phyloP scores from a whole-genome alignment of 139 green algal genomes.

The Desmodesmus armatus region DNA sequence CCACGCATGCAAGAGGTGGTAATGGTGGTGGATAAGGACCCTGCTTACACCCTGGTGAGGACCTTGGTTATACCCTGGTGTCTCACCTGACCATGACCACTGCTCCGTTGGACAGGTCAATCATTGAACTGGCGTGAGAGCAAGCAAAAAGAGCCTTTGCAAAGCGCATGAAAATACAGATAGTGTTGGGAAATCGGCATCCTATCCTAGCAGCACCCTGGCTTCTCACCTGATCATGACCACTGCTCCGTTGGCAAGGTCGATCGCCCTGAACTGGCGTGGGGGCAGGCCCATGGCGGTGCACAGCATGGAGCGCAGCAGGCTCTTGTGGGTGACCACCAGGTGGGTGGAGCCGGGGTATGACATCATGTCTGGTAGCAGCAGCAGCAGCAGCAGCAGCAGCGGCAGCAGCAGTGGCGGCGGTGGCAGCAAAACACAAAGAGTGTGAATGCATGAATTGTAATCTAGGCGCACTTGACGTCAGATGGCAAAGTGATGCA shows the following conservation, averaged over 20 bases:
- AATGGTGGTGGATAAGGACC: too few relatives aligned
- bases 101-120: too few relatives aligned
- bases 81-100: background rate
- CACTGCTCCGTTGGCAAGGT: slow-evolving; percentile 79
- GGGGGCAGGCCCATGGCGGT: slow-evolving; percentile 65
- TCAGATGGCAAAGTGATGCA: too few relatives aligned
- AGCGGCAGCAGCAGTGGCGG: background rate
- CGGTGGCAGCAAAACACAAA: background rate
- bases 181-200: background rate
- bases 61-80: too few relatives aligned
- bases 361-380: slow-evolving; percentile 30
- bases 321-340: slow-evolving; percentile 80
- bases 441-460: background rate
- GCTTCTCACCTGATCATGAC: slow-evolving; percentile 59
- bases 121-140: too few relatives aligned
- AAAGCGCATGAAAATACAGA: background rate
- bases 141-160: background rate
- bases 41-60: too few relatives aligned
- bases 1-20: too few relatives aligned
- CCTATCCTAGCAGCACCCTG: background rate
- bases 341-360: slow-evolving; percentile 59
- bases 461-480: too few relatives aligned
- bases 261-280: slow-evolving; percentile 69
- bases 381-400: background rate
- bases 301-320: slow-evolving; percentile 76